These are phyloP conservation scores for Aurifilum marmelostoma DNA, from an alignment of 2,329 filamentous ascomycete species.

Conservation along the genomic window DNA sequence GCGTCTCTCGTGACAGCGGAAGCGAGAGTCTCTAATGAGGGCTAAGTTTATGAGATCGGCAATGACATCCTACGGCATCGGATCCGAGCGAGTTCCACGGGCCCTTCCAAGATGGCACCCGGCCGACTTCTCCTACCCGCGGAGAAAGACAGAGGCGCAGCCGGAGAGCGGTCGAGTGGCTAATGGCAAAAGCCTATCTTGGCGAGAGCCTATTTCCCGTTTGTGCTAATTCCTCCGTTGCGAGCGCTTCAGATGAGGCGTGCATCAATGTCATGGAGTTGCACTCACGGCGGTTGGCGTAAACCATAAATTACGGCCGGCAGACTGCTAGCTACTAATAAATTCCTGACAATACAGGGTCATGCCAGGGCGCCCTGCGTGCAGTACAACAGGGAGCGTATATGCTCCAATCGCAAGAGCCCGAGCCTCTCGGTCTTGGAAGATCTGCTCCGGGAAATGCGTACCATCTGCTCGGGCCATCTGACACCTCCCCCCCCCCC, in stretches of 20 bases:
- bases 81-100: neutral
- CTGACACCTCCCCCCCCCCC: neutral
- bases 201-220: constrained; percentile 6
- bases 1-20: constrained; percentile 7
- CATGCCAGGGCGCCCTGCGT: neutral
- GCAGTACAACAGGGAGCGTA: neutral
- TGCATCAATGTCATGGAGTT: constrained; percentile 2
- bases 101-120: neutral
- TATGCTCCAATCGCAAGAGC: neutral
- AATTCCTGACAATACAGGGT: neutral
- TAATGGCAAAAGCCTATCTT: neutral
- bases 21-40: neutral
- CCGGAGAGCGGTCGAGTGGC: neutral
- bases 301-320: constrained; percentile 1
- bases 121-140: neutral
- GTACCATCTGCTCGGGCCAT: neutral
- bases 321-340: neutral
- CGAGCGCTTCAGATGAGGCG: constrained; percentile 1
- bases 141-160: neutral
- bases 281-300: neutral
- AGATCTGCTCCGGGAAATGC: neutral
- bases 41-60: neutral
- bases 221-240: neutral
- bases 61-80: constrained; percentile 5
- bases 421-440: neutral